Evolutionary conservation across 2,329 filamentous ascomycete genomes (phyloP).

Genomic region (Stemphylium beticola): DNA sequence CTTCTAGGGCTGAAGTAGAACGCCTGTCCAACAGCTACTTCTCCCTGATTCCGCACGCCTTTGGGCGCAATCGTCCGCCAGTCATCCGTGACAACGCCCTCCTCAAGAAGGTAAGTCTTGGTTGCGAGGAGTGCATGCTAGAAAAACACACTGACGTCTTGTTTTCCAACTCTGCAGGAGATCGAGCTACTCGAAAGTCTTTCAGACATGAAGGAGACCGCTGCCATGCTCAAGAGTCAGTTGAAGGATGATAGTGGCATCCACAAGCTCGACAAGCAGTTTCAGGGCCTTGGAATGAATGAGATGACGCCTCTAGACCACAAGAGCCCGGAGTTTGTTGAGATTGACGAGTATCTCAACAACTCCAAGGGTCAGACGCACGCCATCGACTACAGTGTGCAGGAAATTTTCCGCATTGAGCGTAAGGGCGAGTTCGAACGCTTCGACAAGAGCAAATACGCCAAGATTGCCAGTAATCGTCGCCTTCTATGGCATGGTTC

Average conservation of each 20-base stretch:
- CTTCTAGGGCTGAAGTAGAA: conserved; percentile 60
- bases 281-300: conserved; percentile 70
- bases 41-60: conserved; percentile 80
- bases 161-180: conserved; percentile 53
- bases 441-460: conserved; percentile 65
- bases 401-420: conserved; percentile 83
- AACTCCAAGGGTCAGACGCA: conserved; percentile 74
- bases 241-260: conserved; percentile 58
- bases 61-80: conserved; percentile 75
- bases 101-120: conserved; percentile 62
- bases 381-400: conserved; percentile 62
- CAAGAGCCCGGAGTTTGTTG: conserved; percentile 65
- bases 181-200: conserved; percentile 80
- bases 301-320: conserved; percentile 76
- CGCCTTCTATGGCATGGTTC: conserved; percentile 89
- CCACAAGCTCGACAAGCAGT: conserved; percentile 75
- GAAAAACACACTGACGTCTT: too few species aligned
- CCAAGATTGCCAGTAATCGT: conserved; percentile 66
- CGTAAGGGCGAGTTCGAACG: conserved; percentile 73
- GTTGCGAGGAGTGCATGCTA: too few species aligned
- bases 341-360: conserved; percentile 70
- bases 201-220: conserved; percentile 83
- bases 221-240: conserved; percentile 74
- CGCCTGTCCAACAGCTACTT: conserved; percentile 79
- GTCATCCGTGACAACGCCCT: conserved; percentile 63